Evolutionary conservation across 148 eudicot species (phyloP), one percentile per base, ranked within the genome.

Genomic region (Amaranthus hypochondriacus): DNA sequence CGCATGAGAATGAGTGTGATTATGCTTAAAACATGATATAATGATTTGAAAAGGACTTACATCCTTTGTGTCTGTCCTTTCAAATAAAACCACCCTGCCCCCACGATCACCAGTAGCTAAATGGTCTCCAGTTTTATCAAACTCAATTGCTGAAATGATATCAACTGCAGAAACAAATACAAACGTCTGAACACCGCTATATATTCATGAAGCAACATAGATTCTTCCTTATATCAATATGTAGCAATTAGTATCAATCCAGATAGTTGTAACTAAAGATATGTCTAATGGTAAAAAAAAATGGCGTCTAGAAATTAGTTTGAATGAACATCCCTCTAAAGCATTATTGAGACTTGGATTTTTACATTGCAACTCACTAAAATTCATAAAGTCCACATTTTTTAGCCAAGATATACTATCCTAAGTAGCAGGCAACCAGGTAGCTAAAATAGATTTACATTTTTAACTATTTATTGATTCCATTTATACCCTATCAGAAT

Each of bases 41-140:
- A 72, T 61, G 51, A 68, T 69, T 65, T 71, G 62, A 67, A 48
- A 65, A 75, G 58, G 65, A 83, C 88, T 56, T 80, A 87, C 93
- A 79, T 87, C 86, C 75, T 87, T 89, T 15, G 85, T 83, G 79
- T 87, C 89, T 65, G 90, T 84, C 74, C 91, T 84, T 78, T 89
- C 93, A 84, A 89, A 89, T 73, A 89, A 79, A 53, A 89, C 93
- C 66, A 89, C 93, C 76, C 93, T 81, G 77, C 93, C 93, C 60
- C 93, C 93, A 64, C 93, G 89, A 63, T 89, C 93, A 77, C 93
- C 93, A 76, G 91, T 87, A 61, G 93, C 93, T 68, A 89, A 84
- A 83, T 89, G 88, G 73, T 87, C 91, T 77, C 93, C 93, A 62
- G 86, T 77, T 78, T 89, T 89, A 78, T 89, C 93, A 75, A 89